Percentiles rank a stretch among this genome's conserved stretches.
phyloP scores from a whole-genome alignment of 73 alveolate genomes.

The Tetrahymena borealis region DNA sequence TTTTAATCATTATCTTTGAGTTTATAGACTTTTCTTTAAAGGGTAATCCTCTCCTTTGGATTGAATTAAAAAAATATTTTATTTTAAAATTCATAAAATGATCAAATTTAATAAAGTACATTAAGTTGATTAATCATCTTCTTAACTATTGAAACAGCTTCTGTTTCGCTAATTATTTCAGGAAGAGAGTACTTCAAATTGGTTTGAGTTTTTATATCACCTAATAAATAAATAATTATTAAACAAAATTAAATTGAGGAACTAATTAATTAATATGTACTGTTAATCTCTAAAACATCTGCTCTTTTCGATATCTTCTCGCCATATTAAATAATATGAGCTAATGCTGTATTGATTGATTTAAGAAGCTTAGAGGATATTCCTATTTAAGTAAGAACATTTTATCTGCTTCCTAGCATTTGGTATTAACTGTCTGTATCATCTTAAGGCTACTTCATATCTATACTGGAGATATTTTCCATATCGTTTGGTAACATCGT shows the following conservation, averaged over 20 bases:
- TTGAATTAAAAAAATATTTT: no score
- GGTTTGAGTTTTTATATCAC: not conserved
- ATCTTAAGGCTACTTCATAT: not conserved
- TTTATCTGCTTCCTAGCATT: not conserved
- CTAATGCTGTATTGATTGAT: not conserved
- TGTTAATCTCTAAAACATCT: not conserved
- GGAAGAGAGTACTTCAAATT: not conserved
- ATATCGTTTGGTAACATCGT: not conserved
- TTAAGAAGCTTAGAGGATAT: not conserved
- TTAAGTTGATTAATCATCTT: not conserved
- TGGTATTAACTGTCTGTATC: not conserved
- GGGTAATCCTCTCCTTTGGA: not conserved
- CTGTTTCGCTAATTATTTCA: not conserved
- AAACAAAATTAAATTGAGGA: not conserved
- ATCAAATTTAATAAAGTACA: not conserved
- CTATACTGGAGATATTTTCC: not conserved
- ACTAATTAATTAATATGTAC: not conserved
- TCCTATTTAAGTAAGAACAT: not conserved
- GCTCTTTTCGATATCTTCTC: not conserved
- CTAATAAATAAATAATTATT: not conserved
- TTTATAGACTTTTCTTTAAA: not conserved
- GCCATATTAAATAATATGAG: not conserved
- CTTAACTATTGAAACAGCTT: not conserved
- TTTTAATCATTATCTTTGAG: not conserved
- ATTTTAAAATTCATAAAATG: not conserved